Percentiles rank a stretch among this genome's conserved stretches.
These are phyloP conservation scores for Sporothrix variecibatus DNA, from an alignment of 2,329 filamentous ascomycete genomes.

Conservation along the genomic window DNA sequence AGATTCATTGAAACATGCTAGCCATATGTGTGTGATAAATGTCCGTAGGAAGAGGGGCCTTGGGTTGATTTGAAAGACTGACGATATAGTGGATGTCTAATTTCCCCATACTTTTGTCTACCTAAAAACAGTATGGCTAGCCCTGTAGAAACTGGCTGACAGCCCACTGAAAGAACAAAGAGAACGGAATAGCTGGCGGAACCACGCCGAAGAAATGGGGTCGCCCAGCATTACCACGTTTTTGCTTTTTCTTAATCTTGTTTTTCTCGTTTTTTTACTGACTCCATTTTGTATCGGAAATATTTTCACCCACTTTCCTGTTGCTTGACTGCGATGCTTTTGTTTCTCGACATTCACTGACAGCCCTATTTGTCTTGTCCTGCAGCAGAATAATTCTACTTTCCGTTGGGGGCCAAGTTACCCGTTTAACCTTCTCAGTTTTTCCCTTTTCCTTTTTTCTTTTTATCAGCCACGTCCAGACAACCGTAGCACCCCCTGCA, in stretches of 20 bases:
- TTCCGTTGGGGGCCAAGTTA: neutral
- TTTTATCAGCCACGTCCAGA: neutral
- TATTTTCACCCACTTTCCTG: neutral
- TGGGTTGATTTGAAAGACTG: neutral
- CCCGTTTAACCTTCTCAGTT: neutral
- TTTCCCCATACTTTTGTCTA: conserved; percentile 11
- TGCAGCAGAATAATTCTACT: neutral
- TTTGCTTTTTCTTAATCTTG: neutral
- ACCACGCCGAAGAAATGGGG: neutral
- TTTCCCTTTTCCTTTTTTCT: neutral
- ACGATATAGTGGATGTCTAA: neutral
- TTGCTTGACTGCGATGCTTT: neutral
- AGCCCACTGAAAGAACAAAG: neutral
- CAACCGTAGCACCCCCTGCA: conserved; percentile 9
- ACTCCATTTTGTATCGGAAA: neutral
- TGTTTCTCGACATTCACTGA: neutral
- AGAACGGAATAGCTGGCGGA: neutral
- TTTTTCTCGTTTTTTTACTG: neutral
- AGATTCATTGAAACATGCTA: neutral
- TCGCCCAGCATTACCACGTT: neutral
- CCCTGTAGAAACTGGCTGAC: neutral
- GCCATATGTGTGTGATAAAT: neutral
- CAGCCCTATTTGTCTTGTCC: neutral
- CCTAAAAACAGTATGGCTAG: neutral
- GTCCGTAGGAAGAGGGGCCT: neutral